Evolutionary conservation across 1,139 yeast genomes (phyloP).

Genomic region (Candida pseudoviswanathii): DNA sequence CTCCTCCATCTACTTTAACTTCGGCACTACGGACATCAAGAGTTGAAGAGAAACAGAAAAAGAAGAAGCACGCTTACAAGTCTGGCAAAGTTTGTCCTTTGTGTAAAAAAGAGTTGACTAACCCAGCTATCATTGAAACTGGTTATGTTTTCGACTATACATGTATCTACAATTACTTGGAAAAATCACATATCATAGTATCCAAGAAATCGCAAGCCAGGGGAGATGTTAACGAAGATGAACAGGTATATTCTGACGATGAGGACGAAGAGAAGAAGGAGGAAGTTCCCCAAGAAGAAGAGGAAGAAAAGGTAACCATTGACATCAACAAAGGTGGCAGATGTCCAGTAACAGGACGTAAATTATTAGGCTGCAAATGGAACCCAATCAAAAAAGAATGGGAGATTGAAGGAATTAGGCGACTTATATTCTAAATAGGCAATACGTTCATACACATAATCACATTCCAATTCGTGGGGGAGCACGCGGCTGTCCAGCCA

Average conservation of each 20-base stretch:
- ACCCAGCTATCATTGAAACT: constrained; percentile 88
- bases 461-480: no score
- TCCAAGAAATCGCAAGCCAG: constrained; percentile 20
- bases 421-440: constrained; percentile 55
- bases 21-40: constrained; percentile 17
- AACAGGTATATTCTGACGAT: constrained; percentile 20
- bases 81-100: constrained; percentile 62
- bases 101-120: constrained; percentile 65
- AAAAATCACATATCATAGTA: constrained; percentile 44
- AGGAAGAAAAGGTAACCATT: constrained; percentile 15
- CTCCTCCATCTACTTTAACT: constrained; percentile 49
- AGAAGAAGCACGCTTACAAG: constrained; percentile 21
- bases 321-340: constrained; percentile 59
- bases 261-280: constrained; percentile 17
- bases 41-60: constrained; percentile 6
- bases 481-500: no score
- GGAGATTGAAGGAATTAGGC: constrained; percentile 75
- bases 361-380: constrained; percentile 72
- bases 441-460: no score
- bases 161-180: constrained; percentile 73
- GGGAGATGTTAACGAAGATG: constrained; percentile 20
- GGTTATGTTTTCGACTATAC: constrained; percentile 90
- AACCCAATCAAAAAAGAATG: constrained; percentile 59
- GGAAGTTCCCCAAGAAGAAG: constrained; percentile 24
- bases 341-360: constrained; percentile 84